Percentiles rank a stretch among this genome's conserved stretches.
These are phyloP conservation scores for Austropuccinia psidii DNA, from an alignment of 1,284 basidiomycete species.

Conservation along the genomic window DNA sequence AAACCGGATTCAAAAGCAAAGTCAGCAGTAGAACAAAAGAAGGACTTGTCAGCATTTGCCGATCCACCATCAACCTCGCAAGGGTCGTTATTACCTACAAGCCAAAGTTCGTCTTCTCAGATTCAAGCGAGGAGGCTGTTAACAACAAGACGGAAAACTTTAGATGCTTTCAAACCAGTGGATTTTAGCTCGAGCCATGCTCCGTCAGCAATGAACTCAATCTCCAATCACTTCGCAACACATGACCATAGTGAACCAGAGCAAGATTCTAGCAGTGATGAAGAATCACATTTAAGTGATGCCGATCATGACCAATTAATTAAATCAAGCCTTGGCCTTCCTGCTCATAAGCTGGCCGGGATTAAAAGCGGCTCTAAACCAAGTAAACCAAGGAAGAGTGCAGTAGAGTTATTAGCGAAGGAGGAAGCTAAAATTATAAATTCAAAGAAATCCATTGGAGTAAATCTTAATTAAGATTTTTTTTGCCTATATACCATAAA, in stretches of 20 bases:
- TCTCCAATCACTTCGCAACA: too few relatives aligned
- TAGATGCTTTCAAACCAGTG: not conserved
- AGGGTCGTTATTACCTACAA: not conserved
- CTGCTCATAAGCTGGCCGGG: constrained; percentile 7
- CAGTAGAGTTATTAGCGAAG: not conserved
- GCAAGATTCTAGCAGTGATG: not conserved
- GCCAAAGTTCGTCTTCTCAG: not conserved
- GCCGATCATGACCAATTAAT: too few relatives aligned
- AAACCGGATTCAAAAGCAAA: not conserved
- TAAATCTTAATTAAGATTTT: not conserved
- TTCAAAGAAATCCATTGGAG: not conserved
- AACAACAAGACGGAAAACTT: not conserved
- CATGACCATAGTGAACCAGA: not conserved
- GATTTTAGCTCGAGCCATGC: not conserved
- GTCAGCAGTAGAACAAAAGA: not conserved
- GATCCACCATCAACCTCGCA: not conserved
- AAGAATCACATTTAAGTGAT: not conserved
- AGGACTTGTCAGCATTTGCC: not conserved
- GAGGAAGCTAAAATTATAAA: constrained; percentile 3
- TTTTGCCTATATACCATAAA: not conserved
- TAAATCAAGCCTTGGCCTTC: constrained; percentile 5
- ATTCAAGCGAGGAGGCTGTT: not conserved
- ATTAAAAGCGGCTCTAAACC: not conserved
- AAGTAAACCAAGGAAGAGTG: not conserved
- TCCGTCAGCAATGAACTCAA: too few relatives aligned